Percentiles rank a stretch among this genome's conserved stretches.
These are phyloP conservation scores for Cyclostephanos invisitatus DNA, from an alignment of 108 stramenopile genomes.

Conservation along the genomic window DNA sequence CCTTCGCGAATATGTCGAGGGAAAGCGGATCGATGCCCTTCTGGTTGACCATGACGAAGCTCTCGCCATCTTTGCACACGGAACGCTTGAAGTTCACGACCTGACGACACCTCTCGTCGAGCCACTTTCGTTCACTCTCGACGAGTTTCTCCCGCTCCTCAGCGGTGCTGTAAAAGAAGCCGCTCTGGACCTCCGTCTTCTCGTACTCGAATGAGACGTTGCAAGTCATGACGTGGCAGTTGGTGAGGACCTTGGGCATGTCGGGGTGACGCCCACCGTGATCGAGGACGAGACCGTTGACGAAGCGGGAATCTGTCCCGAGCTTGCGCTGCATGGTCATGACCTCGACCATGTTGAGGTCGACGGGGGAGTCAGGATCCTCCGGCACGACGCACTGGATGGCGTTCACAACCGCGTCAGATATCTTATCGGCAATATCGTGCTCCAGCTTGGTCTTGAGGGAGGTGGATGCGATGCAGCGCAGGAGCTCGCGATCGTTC, in stretches of 20 bases:
- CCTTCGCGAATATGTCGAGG: constrained; percentile 99
- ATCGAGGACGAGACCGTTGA: constrained; percentile 98
- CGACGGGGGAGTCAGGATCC: constrained; percentile 66
- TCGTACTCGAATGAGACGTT: constrained; percentile 99
- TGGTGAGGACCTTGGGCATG: constrained; percentile 93
- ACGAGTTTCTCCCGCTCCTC: constrained; percentile 98
- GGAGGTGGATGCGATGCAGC: constrained; percentile 84
- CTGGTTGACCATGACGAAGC: constrained; percentile 99
- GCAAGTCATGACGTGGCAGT: constrained; percentile 97
- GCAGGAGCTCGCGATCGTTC: constrained; percentile 87
- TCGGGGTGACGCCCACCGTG: constrained; percentile 99
- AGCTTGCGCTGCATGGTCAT: constrained; percentile 93
- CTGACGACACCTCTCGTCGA: constrained; percentile 94
- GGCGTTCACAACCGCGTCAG: constrained; percentile 91
- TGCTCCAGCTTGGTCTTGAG: constrained; percentile 94
- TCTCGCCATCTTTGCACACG: constrained; percentile 88
- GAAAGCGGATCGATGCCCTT: constrained; percentile 99
- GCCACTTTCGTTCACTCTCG: constrained; percentile 96
- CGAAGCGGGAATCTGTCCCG: constrained; percentile 82
- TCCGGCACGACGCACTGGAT: constrained; percentile 78
- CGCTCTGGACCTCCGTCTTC: constrained; percentile 97
- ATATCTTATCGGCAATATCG: constrained; percentile 80
- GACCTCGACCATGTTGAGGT: constrained; percentile 98
- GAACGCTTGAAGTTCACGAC: constrained; percentile 97
- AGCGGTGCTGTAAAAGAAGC: constrained; percentile 95